These are phyloP conservation scores for Candida ulmi DNA, from an alignment of 805 yeast genomes.

Conservation along the genomic window DNA sequence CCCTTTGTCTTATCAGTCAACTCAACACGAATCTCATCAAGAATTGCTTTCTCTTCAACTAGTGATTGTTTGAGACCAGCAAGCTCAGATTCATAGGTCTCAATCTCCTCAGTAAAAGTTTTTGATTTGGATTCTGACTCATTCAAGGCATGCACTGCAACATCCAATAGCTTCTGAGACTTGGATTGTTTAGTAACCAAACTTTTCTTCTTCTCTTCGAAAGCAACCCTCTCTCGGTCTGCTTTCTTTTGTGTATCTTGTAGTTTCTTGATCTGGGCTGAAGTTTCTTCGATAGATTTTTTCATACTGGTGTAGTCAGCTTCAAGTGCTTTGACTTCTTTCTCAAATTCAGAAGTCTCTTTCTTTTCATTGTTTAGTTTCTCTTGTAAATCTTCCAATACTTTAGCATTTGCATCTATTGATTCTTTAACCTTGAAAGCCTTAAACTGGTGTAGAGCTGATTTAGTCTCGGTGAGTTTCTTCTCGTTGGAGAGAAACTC, in stretches of 20 bases:
- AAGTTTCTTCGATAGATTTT: slow-evolving; percentile 18
- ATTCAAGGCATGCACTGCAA: slow-evolving; percentile 39
- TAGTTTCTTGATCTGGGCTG: slow-evolving; percentile 25
- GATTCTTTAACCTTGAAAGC: slow-evolving; percentile 34
- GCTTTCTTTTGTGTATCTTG: slow-evolving; percentile 34
- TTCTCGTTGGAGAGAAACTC: slow-evolving; percentile 62
- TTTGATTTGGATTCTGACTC: slow-evolving; percentile 43
- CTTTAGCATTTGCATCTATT: slow-evolving; percentile 32
- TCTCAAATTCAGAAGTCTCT: slow-evolving; percentile 34
- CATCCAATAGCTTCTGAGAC: slow-evolving; percentile 45
- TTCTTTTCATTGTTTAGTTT: slow-evolving; percentile 38
- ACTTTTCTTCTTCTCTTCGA: slow-evolving; percentile 75
- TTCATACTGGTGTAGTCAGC: slow-evolving; percentile 23
- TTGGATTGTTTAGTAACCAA: slow-evolving; percentile 52
- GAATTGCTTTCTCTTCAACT: slow-evolving; percentile 44
- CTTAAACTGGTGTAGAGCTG: slow-evolving; percentile 51
- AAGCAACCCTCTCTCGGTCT: slow-evolving; percentile 57
- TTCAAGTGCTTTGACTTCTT: slow-evolving; percentile 29
- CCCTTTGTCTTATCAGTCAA: slow-evolving; percentile 71
- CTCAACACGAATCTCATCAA: slow-evolving; percentile 58
- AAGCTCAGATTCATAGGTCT: slow-evolving; percentile 39
- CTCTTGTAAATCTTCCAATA: slow-evolving; percentile 34
- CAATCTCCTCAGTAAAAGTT: slow-evolving; percentile 38
- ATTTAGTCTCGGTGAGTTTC: slow-evolving; percentile 42
- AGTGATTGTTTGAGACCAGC: slow-evolving; percentile 39